Evolutionary conservation across 2,329 filamentous ascomycete species (phyloP), one percentile per base, ranked within the genome.

Genomic region (Fusarium illudens): DNA sequence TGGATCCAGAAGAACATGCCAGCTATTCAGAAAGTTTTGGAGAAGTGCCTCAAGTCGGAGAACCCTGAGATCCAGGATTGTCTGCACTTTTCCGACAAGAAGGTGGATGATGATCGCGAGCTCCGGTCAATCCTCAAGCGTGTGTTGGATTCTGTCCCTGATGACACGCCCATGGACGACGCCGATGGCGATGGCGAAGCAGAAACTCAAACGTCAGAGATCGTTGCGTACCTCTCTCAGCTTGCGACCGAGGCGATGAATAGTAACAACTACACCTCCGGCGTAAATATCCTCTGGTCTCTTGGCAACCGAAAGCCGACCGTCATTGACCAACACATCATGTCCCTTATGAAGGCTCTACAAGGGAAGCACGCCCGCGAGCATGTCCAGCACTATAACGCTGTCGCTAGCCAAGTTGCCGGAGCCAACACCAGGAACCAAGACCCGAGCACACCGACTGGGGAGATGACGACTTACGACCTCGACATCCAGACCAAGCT

Each of bases 21-120:
- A 0, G 84, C 89, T 27, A 85, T 98, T 27, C 93, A 97, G 77
- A 97, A 93, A 76, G 88, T 98, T 12, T 81, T 98, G 13, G 94
- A 97, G 67, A 97, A 97, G 81, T 89, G 92, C 12, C 81, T 99
- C 56, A 93, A 92, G 73, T 95, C 90, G 4, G 95, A 98, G 70
- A 92, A 94, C 68, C 88, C 93, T 0, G 96, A 99, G 75, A 89
- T 99, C 9, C 96, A 99, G 73, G 95, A 98, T 75, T 97, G 92
- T 75, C 82, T 98, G 30, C 93, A 98, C 78, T 85, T 90, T 25
- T 83, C 89, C 4, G 90, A 94, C 68, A 87, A 90, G 65, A 87
- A 89, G 32, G 87, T 86, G 65, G 90, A 93, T 56, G 89, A 92
- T 46, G 88, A 86, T 17, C 89, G 89, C 7, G 87, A 90, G 63